Evolutionary conservation across 768 basidiomycete genomes (phyloP).

Genomic region (Psilocybe cyanescens): DNA sequence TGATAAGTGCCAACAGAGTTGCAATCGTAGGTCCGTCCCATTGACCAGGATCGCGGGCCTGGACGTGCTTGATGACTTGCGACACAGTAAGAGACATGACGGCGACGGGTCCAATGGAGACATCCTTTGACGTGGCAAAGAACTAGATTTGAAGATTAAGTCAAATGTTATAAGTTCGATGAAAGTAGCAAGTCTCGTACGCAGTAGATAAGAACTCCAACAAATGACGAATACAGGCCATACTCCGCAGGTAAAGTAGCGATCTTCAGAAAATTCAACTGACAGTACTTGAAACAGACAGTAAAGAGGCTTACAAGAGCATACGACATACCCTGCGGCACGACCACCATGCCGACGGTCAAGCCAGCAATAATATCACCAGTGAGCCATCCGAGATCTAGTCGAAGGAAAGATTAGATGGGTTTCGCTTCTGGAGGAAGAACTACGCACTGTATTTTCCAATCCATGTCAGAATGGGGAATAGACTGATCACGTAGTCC

Average conservation of each 20-base stretch:
- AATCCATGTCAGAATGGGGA: slow-evolving; percentile 88
- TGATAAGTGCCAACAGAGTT: slow-evolving; percentile 81
- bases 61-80: slow-evolving; percentile 75
- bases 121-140: slow-evolving; percentile 97
- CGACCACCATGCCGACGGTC: slow-evolving; percentile 94
- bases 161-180: not conserved
- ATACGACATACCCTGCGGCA: slow-evolving; percentile 94
- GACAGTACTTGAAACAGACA: not conserved
- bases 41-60: slow-evolving; percentile 51
- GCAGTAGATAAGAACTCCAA: slow-evolving; percentile 85
- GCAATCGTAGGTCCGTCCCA: slow-evolving; percentile 81
- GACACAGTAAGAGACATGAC: slow-evolving; percentile 94
- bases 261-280: slow-evolving; percentile 47
- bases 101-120: slow-evolving; percentile 98
- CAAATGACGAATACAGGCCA: slow-evolving; percentile 92
- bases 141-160: slow-evolving; percentile 47
- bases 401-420: not conserved
- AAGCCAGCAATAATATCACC: slow-evolving; percentile 91
- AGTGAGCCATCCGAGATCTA: slow-evolving; percentile 78
- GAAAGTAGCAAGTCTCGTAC: slow-evolving; percentile 40
- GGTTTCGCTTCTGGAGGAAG: not conserved
- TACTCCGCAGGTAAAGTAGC: slow-evolving; percentile 87
- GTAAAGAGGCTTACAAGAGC: slow-evolving; percentile 53
- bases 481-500: slow-evolving; percentile 71
- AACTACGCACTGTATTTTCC: slow-evolving; percentile 75